Percentiles rank a stretch among this genome's conserved stretches.
phyloP scores from a whole-genome alignment of 108 stramenopile genomes.

The Conticribra guillardii region DNA sequence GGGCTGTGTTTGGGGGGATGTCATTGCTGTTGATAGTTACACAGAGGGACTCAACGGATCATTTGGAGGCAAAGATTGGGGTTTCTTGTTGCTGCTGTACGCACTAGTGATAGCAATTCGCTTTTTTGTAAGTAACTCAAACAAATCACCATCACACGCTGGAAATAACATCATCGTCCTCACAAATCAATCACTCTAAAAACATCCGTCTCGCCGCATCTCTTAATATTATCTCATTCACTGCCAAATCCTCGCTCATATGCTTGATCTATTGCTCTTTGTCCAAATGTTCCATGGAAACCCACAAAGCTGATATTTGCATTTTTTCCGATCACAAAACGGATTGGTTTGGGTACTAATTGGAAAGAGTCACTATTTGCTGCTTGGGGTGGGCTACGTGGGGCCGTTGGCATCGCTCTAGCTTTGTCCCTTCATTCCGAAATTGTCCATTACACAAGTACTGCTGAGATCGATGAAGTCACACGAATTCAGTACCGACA shows the following conservation, averaged over 20 bases:
- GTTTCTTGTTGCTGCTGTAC: slow-evolving; percentile 34
- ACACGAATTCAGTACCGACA: background rate
- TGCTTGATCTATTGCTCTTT: slow-evolving; percentile 58
- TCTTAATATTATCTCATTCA: slow-evolving; percentile 81
- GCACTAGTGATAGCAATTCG: slow-evolving; percentile 29
- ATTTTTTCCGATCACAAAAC: slow-evolving; percentile 26
- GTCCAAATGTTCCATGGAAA: slow-evolving; percentile 64
- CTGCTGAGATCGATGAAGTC: background rate
- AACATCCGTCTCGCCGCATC: slow-evolving; percentile 82
- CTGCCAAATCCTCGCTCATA: slow-evolving; percentile 84
- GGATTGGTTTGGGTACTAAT: slow-evolving; percentile 40
- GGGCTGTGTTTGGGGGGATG: slow-evolving; percentile 82
- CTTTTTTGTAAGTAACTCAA: too few relatives aligned
- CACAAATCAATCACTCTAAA: slow-evolving; percentile 78
- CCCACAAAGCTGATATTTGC: slow-evolving; percentile 59
- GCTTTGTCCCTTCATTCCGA: slow-evolving; percentile 34
- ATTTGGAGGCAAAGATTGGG: slow-evolving; percentile 19
- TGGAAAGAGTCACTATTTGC: slow-evolving; percentile 40
- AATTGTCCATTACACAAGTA: background rate
- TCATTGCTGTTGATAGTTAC: slow-evolving; percentile 22
- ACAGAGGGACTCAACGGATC: background rate
- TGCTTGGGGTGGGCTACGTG: slow-evolving; percentile 41
- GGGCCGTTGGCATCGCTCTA: slow-evolving; percentile 48
- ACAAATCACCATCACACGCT: too few relatives aligned
- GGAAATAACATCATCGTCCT: slow-evolving; percentile 37